A percentile compares a stretch with the other conserved stretches of the same genome.
Evolutionary conservation across 768 basidiomycete species (phyloP).

Genomic region (Phaeotremella skinneri): DNA sequence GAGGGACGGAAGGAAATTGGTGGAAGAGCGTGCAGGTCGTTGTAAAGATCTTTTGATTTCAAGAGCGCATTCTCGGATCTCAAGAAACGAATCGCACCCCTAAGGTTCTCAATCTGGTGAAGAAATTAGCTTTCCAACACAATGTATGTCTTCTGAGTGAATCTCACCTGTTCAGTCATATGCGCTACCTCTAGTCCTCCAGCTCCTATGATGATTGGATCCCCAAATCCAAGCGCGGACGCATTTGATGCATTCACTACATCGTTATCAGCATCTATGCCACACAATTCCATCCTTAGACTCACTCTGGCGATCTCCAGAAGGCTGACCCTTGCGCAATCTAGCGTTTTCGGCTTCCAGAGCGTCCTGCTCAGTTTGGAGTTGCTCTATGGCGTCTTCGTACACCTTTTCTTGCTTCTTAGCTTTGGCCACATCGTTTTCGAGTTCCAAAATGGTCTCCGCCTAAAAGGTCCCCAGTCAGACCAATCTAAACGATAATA

Average conservation of each 20-base stretch:
- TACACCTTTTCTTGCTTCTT: constrained; percentile 85
- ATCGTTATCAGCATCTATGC: neutral
- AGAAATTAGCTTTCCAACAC: neutral
- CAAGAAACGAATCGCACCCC: constrained; percentile 86
- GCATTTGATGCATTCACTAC: constrained; percentile 15
- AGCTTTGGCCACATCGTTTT: constrained; percentile 72
- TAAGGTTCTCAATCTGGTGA: constrained; percentile 80
- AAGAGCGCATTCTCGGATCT: constrained; percentile 89
- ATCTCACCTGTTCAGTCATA: constrained; percentile 75
- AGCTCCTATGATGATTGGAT: constrained; percentile 60
- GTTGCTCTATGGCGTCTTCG: constrained; percentile 88
- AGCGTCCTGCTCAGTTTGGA: constrained; percentile 81
- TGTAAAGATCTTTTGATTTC: constrained; percentile 84
- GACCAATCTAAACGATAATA: neutral
- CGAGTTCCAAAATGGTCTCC: constrained; percentile 76
- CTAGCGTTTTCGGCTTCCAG: constrained; percentile 85
- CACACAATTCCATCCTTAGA: constrained; percentile 4
- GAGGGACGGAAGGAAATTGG: constrained; percentile 55
- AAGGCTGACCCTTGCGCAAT: constrained; percentile 62
- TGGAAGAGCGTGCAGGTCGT: constrained; percentile 73
- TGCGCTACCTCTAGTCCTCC: constrained; percentile 83
- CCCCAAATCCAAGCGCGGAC: constrained; percentile 11
- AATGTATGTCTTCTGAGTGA: constrained; percentile 1
- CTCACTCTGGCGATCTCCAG: constrained; percentile 69
- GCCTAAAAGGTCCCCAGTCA: constrained; percentile 52